Evolutionary conservation across 2,329 filamentous ascomycete genomes (phyloP), one percentile per base, ranked within the genome.

Genomic region (Verticillium alfalfae): DNA sequence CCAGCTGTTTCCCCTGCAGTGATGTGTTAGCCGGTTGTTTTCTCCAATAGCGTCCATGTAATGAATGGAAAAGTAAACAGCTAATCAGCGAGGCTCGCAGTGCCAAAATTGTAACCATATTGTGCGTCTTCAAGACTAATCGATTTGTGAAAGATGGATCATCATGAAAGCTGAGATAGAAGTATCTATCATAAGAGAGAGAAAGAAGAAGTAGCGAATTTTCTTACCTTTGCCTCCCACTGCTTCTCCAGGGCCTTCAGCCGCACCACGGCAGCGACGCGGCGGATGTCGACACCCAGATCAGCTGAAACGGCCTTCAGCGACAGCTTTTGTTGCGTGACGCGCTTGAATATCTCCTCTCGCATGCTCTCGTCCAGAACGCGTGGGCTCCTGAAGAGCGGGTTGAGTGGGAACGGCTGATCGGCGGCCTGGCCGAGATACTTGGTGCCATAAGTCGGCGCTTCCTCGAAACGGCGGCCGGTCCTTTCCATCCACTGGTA

Each of bases 51-150:
- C 5, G 22, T 18, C 54, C 38, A 13, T 38, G 56, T 22, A 54
- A 56, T 18, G 31, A 54, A 55, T 10, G 4, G 8, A 56, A n/a
- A 8, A 13, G 34, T 34, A 18, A 34, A 61, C 52, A 63, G 63
- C 49, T 65, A 62, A 63, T 92, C 89, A 92, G 89, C 89, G 86
- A 89, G 85, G 85, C 82, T 86, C 83, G 84, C 82, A 88, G 88
- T 86, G 84, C 83, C 85, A 85, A 80, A 80, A 85, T 84, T 89
- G 82, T 94, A 94, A 97, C 91, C 92, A 95, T 88, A 82, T 87
- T 75, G 63, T 80, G 76, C 88, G 93, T 98, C 93, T 97, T 97
- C 84, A 96, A 97, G 94, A 98, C 94, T 97, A 97, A 98, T 97
- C 94, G 94, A 90, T 88, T 86, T 84, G 84, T 86, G 78, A 81